A percentile compares a stretch with the other conserved stretches of the same genome.
Evolutionary conservation across 352 stramenopile genomes (phyloP).

Genomic region (Globisporangium perplexum): DNA sequence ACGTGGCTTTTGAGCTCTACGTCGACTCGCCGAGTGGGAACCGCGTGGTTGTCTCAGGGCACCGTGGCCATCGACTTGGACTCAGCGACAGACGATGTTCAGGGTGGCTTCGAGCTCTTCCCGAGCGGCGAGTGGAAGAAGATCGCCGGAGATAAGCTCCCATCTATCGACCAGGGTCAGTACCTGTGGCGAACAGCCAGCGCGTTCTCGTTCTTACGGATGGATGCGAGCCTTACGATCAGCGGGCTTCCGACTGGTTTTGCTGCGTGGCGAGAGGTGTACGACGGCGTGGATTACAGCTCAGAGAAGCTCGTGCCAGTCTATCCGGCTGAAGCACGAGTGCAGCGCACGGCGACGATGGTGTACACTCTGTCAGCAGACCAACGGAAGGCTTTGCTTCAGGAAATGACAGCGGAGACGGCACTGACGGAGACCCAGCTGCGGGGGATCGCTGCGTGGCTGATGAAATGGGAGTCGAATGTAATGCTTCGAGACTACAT

Average conservation of each 20-base stretch:
- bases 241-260: slow-evolving; percentile 43
- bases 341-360: slow-evolving; percentile 13
- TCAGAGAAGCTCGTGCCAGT: slow-evolving; percentile 33
- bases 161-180: slow-evolving; percentile 32
- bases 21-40: slow-evolving; percentile 20
- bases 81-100: slow-evolving; percentile 16
- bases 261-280: slow-evolving; percentile 51
- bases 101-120: slow-evolving; percentile 55
- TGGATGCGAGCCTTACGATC: slow-evolving; percentile 3
- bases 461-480: slow-evolving; percentile 41
- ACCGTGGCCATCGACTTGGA: slow-evolving; percentile 40
- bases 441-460: slow-evolving; percentile 36
- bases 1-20: slow-evolving; percentile 43
- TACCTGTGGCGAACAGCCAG: slow-evolving; percentile 33
- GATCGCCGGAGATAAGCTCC: slow-evolving; percentile 15
- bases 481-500: slow-evolving; percentile 37
- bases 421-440: slow-evolving; percentile 32
- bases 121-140: slow-evolving; percentile 22
- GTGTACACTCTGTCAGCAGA: slow-evolving; percentile 15
- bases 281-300: slow-evolving; percentile 45
- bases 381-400: slow-evolving; percentile 21
- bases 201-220: slow-evolving; percentile 38
- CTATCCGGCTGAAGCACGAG: slow-evolving; percentile 27
- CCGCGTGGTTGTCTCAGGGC: slow-evolving; percentile 33
- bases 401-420: slow-evolving; percentile 23